Base-by-base conservation (phyloP, 495 filamentous ascomycete species). In the Aspergillus saccharolyticus region DNA sequence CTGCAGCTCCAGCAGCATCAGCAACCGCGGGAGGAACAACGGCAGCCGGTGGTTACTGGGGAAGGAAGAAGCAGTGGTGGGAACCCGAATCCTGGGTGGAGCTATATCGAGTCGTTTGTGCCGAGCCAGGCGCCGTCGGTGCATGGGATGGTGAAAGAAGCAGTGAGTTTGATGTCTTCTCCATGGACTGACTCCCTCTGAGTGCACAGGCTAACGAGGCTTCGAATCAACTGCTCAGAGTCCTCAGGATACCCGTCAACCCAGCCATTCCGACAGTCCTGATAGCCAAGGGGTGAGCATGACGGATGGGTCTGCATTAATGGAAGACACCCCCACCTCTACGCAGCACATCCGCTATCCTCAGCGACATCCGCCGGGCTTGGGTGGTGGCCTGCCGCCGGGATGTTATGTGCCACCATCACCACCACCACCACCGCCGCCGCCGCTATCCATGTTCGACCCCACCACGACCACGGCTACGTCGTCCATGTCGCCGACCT, bases 401-500 rank as follows among this genome's bases (percentile, higher is more conserved):
- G 33, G 33, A 12, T 5, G 7, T 2, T 39, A 39, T 12, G 33
- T 39, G 33, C 33, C 33, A 39, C 33, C 33, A 39, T 4, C 25
- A 30, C 33, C 33, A 12, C 33, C 33, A 52, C 24, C 55, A 52
- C 16, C 33, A 12, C 33, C 33, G 12, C 5, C 33, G 12, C 33
- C 33, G 33, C 33, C 4, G 52, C 24, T 52, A 52, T 10, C 25
- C 54, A 2, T 25, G 58, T 9, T 33, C 65, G 10, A n/a, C 54
- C 30, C 65, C 30, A n/a, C 68, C 19, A 61, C 60, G 16, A 66
- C 64, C 44, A 64, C 64, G 17, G 55, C 64, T 16, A 57, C 64
- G 16, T 63, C 69, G 0, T 73, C 71, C 12, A 67, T 73, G 51
- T 73, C 74, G 14, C 72, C 73, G n/a, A 73, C 66, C 0, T 71